Evolutionary conservation across 805 yeast genomes (phyloP).

Genomic region (Schizosaccharomyces cryophilus): DNA sequence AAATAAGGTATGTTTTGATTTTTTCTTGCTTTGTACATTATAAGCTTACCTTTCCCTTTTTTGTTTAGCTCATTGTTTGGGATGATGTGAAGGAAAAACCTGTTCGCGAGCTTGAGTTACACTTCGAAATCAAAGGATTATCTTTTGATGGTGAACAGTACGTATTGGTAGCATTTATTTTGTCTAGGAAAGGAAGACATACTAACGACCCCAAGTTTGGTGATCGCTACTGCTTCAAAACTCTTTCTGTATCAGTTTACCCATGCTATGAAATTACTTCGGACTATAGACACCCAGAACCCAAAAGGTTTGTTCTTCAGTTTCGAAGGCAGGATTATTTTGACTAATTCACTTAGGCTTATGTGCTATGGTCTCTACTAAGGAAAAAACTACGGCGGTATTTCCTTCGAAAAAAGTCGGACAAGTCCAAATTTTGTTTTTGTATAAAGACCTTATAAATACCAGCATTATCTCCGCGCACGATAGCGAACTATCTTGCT

Average conservation of each 20-base stretch:
- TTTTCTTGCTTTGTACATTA: background rate
- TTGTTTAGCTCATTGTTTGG: constrained; percentile 47
- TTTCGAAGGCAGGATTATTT: background rate
- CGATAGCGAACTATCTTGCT: constrained; percentile 34
- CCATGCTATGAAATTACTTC: background rate
- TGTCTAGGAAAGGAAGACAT: background rate
- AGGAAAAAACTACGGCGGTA: constrained; percentile 20
- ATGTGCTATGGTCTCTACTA: background rate
- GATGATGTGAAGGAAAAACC: constrained; percentile 64
- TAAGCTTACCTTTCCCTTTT: background rate
- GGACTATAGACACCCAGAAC: background rate
- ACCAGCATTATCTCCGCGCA: constrained; percentile 52
- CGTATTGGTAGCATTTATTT: background rate
- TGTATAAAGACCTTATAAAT: constrained; percentile 25
- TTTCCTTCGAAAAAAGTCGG: constrained; percentile 59
- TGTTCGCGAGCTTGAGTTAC: constrained; percentile 49
- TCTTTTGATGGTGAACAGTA: constrained; percentile 17
- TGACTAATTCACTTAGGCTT: background rate
- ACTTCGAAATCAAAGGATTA: constrained; percentile 49
- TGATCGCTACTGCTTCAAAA: background rate
- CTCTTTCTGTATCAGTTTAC: background rate
- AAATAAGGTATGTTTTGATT: constrained; percentile 16
- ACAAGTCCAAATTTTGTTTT: constrained; percentile 54
- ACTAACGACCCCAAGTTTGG: background rate
- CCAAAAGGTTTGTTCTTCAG: background rate